A percentile compares a stretch with the other conserved stretches of the same genome.
phyloP scores from a whole-genome alignment of 352 stramenopile genomes.

The Phytopythium oedochilum region DNA sequence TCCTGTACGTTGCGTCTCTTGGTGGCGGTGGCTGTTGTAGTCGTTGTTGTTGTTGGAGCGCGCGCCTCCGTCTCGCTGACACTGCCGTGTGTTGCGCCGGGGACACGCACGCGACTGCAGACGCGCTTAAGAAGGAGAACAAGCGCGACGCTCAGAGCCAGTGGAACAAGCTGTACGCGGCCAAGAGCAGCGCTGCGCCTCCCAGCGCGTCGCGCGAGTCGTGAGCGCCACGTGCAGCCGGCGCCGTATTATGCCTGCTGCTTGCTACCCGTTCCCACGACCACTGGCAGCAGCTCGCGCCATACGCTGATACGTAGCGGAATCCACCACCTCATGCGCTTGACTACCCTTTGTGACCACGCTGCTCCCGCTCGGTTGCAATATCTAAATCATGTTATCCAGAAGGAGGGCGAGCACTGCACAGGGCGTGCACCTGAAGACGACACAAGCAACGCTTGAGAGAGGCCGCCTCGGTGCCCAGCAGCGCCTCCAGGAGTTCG shows the following conservation, averaged over 20 bases:
- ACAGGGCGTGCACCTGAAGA: too few species aligned
- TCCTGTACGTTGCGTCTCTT: conserved; percentile 43
- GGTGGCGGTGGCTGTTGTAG: not conserved
- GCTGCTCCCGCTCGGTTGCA: conserved; percentile 4
- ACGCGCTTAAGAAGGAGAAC: conserved; percentile 81
- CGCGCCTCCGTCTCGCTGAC: too few species aligned
- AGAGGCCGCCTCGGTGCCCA: not conserved
- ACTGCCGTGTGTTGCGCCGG: too few species aligned
- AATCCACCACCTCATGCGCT: too few species aligned
- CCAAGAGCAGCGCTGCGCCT: conserved; percentile 37
- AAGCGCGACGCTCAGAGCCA: conserved; percentile 64
- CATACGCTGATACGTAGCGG: too few species aligned
- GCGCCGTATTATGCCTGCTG: not conserved
- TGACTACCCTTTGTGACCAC: not conserved
- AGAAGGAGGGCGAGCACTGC: not conserved
- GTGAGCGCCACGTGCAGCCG: too few species aligned
- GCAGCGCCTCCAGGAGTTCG: not conserved
- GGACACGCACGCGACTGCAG: too few species aligned
- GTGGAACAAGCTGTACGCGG: conserved; percentile 77
- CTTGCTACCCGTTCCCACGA: too few species aligned
- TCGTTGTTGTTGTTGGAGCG: too few species aligned
- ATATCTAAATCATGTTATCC: conserved; percentile 6
- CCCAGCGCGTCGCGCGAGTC: conserved; percentile 2
- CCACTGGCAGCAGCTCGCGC: not conserved
- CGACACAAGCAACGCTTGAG: not conserved